Evolutionary conservation across 768 basidiomycete species (phyloP).

Genomic region (Tephrocybe sp.): DNA sequence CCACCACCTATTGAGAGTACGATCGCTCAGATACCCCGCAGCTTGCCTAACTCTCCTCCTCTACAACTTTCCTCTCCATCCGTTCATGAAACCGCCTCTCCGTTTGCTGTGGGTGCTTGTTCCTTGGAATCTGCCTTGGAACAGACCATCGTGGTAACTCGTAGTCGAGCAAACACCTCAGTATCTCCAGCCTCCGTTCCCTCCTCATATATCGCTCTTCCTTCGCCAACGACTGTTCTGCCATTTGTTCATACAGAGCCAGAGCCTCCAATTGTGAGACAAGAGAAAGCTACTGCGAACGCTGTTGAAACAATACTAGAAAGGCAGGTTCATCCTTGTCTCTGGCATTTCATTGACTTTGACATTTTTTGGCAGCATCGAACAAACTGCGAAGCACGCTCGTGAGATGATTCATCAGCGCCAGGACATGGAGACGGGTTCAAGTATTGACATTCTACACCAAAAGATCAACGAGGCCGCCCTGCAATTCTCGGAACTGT

Average conservation of each 20-base stretch:
- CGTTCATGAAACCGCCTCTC: conserved; percentile 35
- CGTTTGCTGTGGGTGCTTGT: conserved; percentile 36
- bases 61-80: conserved; percentile 35
- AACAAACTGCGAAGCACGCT: conserved; percentile 58
- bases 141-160: conserved; percentile 28
- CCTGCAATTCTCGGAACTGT: conserved; percentile 45
- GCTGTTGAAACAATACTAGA: conserved; percentile 50
- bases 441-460: conserved; percentile 53
- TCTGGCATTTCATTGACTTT: conserved; percentile 11
- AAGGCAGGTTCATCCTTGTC: conserved; percentile 38
- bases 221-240: conserved; percentile 22
- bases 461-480: conserved; percentile 51
- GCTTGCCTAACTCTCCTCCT: conserved; percentile 31
- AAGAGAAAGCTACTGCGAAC: conserved; percentile 21
- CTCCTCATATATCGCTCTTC: conserved; percentile 18
- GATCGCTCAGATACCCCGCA: conserved; percentile 36
- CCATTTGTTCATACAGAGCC: conserved; percentile 18
- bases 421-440: conserved; percentile 45
- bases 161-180: conserved; percentile 39
- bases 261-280: conserved; percentile 16
- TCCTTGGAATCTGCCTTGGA: conserved; percentile 46
- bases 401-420: conserved; percentile 41
- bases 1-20: conserved; percentile 29
- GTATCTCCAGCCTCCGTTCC: conserved; percentile 19
- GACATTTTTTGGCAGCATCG: conserved; percentile 43